Percentiles rank a stretch among this genome's conserved stretches.
phyloP scores from a whole-genome alignment of 352 stramenopile species.

The Phytophthora crassamura region DNA sequence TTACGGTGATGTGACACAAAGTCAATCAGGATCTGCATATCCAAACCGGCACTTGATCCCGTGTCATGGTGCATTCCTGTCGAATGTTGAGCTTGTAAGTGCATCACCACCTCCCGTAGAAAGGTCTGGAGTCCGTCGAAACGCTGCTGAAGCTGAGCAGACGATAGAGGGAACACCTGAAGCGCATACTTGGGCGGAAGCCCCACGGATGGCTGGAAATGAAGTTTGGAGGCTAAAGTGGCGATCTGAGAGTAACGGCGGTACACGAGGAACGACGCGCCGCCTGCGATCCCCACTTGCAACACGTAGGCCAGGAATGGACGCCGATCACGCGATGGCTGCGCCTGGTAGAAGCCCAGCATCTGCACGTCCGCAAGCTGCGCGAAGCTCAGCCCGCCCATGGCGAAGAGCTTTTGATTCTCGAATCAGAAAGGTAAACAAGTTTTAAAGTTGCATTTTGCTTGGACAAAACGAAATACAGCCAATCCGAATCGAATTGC shows the following conservation, averaged over 20 bases:
- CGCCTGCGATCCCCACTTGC: conserved; percentile 53
- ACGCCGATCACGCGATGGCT: conserved; percentile 51
- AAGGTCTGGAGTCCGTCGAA: conserved; percentile 73
- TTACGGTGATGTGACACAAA: conserved; percentile 78
- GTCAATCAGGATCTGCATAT: conserved; percentile 88
- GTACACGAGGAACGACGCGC: conserved; percentile 72
- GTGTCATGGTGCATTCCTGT: conserved; percentile 71
- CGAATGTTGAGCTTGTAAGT: conserved; percentile 53
- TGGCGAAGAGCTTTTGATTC: conserved; percentile 1
- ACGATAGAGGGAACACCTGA: conserved; percentile 76
- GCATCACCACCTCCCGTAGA: conserved; percentile 53
- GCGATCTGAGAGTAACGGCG: conserved; percentile 84
- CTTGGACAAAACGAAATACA: too few relatives aligned
- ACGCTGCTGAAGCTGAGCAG: conserved; percentile 66
- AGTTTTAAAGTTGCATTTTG: not conserved
- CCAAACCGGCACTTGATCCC: conserved; percentile 58
- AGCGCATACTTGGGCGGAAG: conserved; percentile 85
- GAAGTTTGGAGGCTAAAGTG: conserved; percentile 58
- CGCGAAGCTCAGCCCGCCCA: conserved; percentile 66
- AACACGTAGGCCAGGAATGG: conserved; percentile 81
- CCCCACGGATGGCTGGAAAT: conserved; percentile 72
- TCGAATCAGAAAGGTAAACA: too few relatives aligned
- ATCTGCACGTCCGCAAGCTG: conserved; percentile 76
- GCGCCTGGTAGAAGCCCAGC: conserved; percentile 82
- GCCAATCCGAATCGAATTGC: too few relatives aligned